Evolutionary conservation across 176 grass and related monocot species (phyloP).

Genomic region (Ensete glaucum): DNA sequence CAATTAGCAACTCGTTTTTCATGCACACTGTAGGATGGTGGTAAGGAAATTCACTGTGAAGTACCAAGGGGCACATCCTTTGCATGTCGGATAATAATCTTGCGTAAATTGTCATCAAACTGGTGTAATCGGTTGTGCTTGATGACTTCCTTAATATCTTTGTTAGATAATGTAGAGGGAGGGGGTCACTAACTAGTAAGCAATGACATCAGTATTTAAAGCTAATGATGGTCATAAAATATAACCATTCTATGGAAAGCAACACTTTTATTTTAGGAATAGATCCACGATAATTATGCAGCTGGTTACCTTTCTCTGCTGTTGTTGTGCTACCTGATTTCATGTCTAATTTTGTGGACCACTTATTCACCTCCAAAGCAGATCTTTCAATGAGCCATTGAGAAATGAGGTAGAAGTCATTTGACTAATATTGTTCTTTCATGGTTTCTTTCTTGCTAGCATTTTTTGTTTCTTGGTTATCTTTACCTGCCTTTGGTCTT

Average conservation of each 20-base stretch:
- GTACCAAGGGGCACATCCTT: background rate
- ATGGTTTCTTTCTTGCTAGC: constrained; percentile 2
- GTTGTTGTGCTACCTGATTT: background rate
- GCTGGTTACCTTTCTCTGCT: background rate
- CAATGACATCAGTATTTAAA: background rate
- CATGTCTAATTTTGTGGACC: too few relatives aligned
- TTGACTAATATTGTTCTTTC: background rate
- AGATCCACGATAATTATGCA: background rate
- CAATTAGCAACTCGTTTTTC: too few relatives aligned
- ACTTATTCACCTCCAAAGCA: too few relatives aligned
- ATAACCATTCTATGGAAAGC: background rate
- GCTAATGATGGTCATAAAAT: too few relatives aligned
- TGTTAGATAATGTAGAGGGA: background rate
- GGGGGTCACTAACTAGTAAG: background rate
- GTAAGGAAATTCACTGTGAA: background rate
- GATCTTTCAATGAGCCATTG: too few relatives aligned
- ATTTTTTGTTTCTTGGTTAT: constrained; percentile 15
- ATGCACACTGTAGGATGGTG: background rate
- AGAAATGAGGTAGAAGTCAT: too few relatives aligned
- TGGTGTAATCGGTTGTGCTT: background rate
- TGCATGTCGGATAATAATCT: background rate
- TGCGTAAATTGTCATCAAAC: too few relatives aligned
- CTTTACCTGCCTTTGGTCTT: constrained; percentile 1
- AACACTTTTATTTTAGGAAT: background rate
- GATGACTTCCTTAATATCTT: background rate